Base-by-base conservation (phyloP, 1,139 yeast genomes). In the Nakaseomyces sp. region DNA sequence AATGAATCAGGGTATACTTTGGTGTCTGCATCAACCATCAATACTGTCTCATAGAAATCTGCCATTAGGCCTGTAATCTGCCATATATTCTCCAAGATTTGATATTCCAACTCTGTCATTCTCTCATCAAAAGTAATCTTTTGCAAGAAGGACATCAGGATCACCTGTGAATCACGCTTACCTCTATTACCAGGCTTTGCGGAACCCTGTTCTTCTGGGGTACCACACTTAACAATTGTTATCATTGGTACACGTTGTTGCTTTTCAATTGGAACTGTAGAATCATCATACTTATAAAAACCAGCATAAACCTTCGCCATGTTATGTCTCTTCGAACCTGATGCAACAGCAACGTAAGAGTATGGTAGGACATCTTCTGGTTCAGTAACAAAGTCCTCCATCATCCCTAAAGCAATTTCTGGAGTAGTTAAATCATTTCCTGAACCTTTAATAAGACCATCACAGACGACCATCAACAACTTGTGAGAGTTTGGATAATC, bases 181-280 rank as follows among this genome's bases (percentile, higher is more conserved):
- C 98, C 98, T 71, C 98, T 80, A 65, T 91, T 91, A 57, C 98
- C 98, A 10, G 97, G 96, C 60, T 91, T 91, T n/a, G 93, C 73
- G 5, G 81, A 68, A 16, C 61, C 63, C 16, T 78, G 80, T 63
- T 91, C 98, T 30, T 76, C 82, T 5, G 91, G 88, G 0, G 96
- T 84, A 50, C 98, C 98, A 66, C 96, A 87, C 64, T 91, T 91
- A 38, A 87, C 95, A 56, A 91, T 71, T 20, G 82, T 70, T 22
- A 91, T 61, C 57, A 91, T 72, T 1, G 98, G 97, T 28, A 86
- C 88, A 53, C 93, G 75, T 65, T 88, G 96, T 63, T 89, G 96
- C 52, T 82, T 82, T 53, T 83, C 88, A 3, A 70, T 70, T 3
- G 93, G 84, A 40, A 86, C 79, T 3, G 93, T 83, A 6, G 66